Evolutionary conservation across 192 early-diverging fungal genomes (phyloP).

Genomic region (Helicostylum pulchrum): DNA sequence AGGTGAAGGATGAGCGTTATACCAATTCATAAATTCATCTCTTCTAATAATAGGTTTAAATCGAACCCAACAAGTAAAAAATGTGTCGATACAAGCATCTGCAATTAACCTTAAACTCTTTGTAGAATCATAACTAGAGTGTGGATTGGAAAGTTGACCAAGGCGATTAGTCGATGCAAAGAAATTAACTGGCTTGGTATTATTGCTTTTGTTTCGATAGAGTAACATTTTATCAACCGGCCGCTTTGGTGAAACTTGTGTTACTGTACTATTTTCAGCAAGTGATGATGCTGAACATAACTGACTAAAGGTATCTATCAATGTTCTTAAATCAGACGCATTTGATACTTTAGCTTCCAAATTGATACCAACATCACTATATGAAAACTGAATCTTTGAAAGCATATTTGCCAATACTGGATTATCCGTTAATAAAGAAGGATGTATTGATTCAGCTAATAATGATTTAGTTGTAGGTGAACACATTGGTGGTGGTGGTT

Average conservation of each 20-base stretch:
- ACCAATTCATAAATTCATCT: slow-evolving; percentile 31
- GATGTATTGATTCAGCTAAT: not conserved
- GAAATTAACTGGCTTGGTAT: slow-evolving; percentile 30
- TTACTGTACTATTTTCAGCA: not conserved
- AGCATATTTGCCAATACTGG: slow-evolving; percentile 9
- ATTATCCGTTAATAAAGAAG: not conserved
- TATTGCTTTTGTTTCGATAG: slow-evolving; percentile 23
- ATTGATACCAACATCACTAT: slow-evolving; percentile 22
- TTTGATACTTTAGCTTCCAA: slow-evolving; percentile 32
- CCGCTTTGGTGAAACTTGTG: slow-evolving; percentile 1
- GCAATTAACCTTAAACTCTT: slow-evolving; percentile 17
- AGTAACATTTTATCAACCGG: slow-evolving; percentile 10
- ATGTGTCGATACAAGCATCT: slow-evolving; percentile 33
- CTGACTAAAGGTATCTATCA: slow-evolving; percentile 28
- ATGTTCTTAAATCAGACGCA: slow-evolving; percentile 27
- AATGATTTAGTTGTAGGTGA: not conserved
- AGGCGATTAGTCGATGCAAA: slow-evolving; percentile 13
- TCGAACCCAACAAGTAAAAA: slow-evolving; percentile 36
- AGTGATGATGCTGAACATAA: slow-evolving; percentile 4
- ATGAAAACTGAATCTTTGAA: slow-evolving; percentile 21
- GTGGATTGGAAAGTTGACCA: slow-evolving; percentile 11
- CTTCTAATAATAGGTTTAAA: slow-evolving; percentile 30
- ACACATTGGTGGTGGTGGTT: slow-evolving; percentile 1
- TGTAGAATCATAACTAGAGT: slow-evolving; percentile 9
- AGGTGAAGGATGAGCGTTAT: slow-evolving; percentile 13